Evolutionary conservation across 2,329 filamentous ascomycete genomes (phyloP).

Genomic region (Phaeosphaeria sp.): DNA sequence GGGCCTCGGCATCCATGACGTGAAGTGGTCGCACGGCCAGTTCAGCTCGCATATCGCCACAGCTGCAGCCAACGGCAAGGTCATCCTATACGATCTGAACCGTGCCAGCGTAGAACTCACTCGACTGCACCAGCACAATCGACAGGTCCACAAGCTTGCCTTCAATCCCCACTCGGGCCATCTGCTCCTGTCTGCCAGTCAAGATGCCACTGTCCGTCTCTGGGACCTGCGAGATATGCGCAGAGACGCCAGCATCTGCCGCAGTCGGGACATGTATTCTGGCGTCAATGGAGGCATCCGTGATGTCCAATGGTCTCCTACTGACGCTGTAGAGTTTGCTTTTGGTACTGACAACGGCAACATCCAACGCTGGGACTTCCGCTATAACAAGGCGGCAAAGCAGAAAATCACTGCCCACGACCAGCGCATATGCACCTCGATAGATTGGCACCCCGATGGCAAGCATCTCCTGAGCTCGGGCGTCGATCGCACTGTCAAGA

Average conservation of each 20-base stretch:
- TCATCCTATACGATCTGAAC: slow-evolving; percentile 69
- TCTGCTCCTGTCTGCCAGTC: slow-evolving; percentile 68
- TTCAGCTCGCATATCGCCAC: slow-evolving; percentile 68
- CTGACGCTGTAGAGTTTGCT: slow-evolving; percentile 67
- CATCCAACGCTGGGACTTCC: slow-evolving; percentile 69
- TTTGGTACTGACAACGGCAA: slow-evolving; percentile 69
- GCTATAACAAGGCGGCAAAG: slow-evolving; percentile 62
- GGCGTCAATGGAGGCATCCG: slow-evolving; percentile 67
- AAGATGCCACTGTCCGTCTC: slow-evolving; percentile 68
- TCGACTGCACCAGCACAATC: slow-evolving; percentile 68
- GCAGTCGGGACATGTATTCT: slow-evolving; percentile 61
- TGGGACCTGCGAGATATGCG: slow-evolving; percentile 67
- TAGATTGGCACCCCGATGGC: slow-evolving; percentile 73
- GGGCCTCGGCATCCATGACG: slow-evolving; percentile 68
- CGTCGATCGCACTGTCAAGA: slow-evolving; percentile 66
- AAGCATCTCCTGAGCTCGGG: slow-evolving; percentile 69
- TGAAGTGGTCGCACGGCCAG: slow-evolving; percentile 70
- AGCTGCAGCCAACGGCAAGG: slow-evolving; percentile 69
- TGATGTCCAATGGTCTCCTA: slow-evolving; percentile 70
- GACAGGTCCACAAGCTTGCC: slow-evolving; percentile 69
- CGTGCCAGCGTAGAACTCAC: slow-evolving; percentile 66
- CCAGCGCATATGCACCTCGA: slow-evolving; percentile 62
- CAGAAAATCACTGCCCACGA: slow-evolving; percentile 68
- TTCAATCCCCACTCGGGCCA: slow-evolving; percentile 69
- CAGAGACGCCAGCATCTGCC: slow-evolving; percentile 58